These are phyloP conservation scores for Gelatoporia subvermispora DNA, from an alignment of 768 basidiomycete species.

Conservation along the genomic window DNA sequence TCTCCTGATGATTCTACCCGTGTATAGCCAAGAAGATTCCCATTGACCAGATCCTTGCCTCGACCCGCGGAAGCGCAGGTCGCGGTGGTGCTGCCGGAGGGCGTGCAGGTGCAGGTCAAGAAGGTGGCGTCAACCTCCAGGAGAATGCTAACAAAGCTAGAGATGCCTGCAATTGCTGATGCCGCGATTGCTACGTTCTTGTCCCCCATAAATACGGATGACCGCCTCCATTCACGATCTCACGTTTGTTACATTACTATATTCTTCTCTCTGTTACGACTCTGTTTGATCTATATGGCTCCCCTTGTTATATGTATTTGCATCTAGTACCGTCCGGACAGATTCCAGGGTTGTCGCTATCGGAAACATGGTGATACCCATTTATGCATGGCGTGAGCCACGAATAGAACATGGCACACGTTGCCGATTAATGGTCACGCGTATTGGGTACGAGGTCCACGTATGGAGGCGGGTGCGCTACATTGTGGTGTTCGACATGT, in stretches of 20 bases:
- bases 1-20: background rate
- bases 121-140: slow-evolving; percentile 64
- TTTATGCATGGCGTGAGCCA: background rate
- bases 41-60: slow-evolving; percentile 91
- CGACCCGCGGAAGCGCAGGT: slow-evolving; percentile 64
- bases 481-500: slow-evolving; percentile 24
- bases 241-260: slow-evolving; percentile 16
- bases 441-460: slow-evolving; percentile 25
- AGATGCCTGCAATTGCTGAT: slow-evolving; percentile 80
- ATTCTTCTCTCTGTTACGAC: slow-evolving; percentile 9
- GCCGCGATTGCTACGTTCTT: slow-evolving; percentile 1
- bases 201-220: background rate
- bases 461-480: slow-evolving; percentile 32
- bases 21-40: slow-evolving; percentile 72
- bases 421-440: background rate
- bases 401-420: background rate
- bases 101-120: slow-evolving; percentile 45
- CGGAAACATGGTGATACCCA: too few relatives aligned
- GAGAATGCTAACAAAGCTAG: slow-evolving; percentile 62
- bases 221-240: background rate
- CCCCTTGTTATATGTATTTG: slow-evolving; percentile 17
- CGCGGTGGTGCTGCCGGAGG: slow-evolving; percentile 53
- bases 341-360: too few relatives aligned
- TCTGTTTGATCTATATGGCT: slow-evolving; percentile 20
- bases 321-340: slow-evolving; percentile 2